Evolutionary conservation across 305 asterid species (phyloP).

Genomic region (Solanum hybrid): DNA sequence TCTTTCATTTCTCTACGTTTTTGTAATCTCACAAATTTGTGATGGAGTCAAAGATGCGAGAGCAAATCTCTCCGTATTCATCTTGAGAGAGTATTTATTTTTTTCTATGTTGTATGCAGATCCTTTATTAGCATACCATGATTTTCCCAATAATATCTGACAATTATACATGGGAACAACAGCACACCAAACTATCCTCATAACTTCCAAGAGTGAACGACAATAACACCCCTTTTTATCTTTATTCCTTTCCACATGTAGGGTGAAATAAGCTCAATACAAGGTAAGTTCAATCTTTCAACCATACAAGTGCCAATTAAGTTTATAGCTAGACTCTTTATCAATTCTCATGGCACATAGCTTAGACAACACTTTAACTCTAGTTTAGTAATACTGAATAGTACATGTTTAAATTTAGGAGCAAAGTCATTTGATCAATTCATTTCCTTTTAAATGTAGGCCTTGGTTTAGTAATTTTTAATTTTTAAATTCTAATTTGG

Average conservation of each 20-base stretch:
- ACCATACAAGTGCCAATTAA: neutral
- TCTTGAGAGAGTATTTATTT: neutral
- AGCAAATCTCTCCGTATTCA: neutral
- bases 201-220: neutral
- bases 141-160: neutral
- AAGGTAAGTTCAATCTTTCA: neutral
- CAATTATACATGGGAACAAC: neutral
- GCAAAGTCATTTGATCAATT: neutral
- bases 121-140: neutral
- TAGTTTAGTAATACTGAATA: neutral
- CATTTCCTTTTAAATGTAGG: neutral
- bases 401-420: neutral
- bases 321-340: neutral
- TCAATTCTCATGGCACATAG: neutral
- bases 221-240: neutral
- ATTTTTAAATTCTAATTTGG: neutral
- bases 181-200: neutral
- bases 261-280: neutral
- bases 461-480: neutral
- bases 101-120: neutral
- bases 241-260: neutral
- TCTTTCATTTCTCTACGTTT: neutral
- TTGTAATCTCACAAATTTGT: neutral
- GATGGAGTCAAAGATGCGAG: neutral
- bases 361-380: neutral